Conservation (phyloP, 495 filamentous ascomycete species). For the Neohortaea acidophila region DNA sequence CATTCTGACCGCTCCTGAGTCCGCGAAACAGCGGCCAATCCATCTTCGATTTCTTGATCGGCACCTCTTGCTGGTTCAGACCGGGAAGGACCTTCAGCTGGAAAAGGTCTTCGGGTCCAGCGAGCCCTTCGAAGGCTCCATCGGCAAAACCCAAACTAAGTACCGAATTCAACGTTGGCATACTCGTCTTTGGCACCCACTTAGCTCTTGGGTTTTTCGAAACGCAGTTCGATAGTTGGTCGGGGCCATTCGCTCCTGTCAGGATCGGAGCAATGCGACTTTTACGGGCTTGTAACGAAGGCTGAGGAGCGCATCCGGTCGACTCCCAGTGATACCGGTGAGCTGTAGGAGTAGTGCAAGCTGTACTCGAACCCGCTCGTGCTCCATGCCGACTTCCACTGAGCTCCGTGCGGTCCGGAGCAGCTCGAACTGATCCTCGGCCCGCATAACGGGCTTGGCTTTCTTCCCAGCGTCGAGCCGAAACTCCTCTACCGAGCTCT, state of each 20-base stretch:
- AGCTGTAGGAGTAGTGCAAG: slow-evolving; percentile 2
- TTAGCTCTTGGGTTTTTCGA: slow-evolving; percentile 9
- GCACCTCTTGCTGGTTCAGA: slow-evolving; percentile 2
- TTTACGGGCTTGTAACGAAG: slow-evolving; percentile 4
- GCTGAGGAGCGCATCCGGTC: neutral
- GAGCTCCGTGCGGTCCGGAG: slow-evolving; percentile 5
- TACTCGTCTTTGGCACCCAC: slow-evolving; percentile 8
- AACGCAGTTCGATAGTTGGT: slow-evolving; percentile 1
- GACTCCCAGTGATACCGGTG: slow-evolving; percentile 2
- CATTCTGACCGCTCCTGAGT: too few relatives aligned
- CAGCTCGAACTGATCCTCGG: slow-evolving; percentile 8
- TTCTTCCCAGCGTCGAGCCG: slow-evolving; percentile 1
- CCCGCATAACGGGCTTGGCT: slow-evolving; percentile 5
- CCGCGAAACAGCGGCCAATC: too few relatives aligned
- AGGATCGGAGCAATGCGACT: slow-evolving; percentile 4
- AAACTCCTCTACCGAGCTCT: slow-evolving; percentile 3
- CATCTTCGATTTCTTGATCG: neutral
- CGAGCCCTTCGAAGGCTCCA: neutral
- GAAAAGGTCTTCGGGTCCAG: neutral
- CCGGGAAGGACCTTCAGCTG: neutral
- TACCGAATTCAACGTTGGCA: neutral
- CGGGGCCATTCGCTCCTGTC: slow-evolving; percentile 3
- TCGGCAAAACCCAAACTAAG: slow-evolving; percentile 1
- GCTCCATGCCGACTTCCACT: neutral
- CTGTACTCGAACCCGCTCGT: neutral